phyloP scores from a whole-genome alignment of 1,139 yeast genomes.

The Eremothecium gossypii region DNA sequence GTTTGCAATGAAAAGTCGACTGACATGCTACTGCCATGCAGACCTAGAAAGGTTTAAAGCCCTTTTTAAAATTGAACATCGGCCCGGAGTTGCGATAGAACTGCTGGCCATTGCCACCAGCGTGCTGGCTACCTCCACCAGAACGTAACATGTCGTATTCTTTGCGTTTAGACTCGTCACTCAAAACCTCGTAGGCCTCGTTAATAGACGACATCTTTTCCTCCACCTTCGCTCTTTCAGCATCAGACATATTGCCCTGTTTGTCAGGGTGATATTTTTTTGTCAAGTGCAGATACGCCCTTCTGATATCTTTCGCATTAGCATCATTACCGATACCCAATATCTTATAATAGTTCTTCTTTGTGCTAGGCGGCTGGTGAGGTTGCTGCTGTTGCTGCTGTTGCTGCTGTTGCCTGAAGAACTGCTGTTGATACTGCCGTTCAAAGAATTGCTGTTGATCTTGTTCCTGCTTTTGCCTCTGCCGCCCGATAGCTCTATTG shows the following conservation, averaged over 20 bases:
- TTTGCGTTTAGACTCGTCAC: slow-evolving; percentile 53
- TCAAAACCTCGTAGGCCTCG: slow-evolving; percentile 81
- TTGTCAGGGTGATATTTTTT: slow-evolving; percentile 90
- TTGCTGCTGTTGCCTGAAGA: slow-evolving; percentile 42
- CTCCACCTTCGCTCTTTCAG: slow-evolving; percentile 69
- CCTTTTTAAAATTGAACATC: too few species aligned
- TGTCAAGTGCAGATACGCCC: slow-evolving; percentile 71
- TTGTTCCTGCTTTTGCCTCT: slow-evolving; percentile 31
- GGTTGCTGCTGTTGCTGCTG: slow-evolving; percentile 39
- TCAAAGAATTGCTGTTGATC: slow-evolving; percentile 38
- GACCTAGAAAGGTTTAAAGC: too few species aligned
- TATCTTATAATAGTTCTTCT: slow-evolving; percentile 73
- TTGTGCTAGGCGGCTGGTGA: slow-evolving; percentile 16
- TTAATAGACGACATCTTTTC: slow-evolving; percentile 85
- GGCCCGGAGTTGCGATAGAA: too few species aligned
- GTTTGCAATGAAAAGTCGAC: too few species aligned
- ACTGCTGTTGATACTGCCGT: slow-evolving; percentile 42
- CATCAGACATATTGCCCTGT: slow-evolving; percentile 56
- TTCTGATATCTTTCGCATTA: slow-evolving; percentile 62
- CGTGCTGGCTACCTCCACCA: neutral
- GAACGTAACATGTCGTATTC: slow-evolving; percentile 47
- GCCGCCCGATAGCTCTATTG: slow-evolving; percentile 10
- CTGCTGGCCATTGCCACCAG: too few species aligned
- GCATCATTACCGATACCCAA: slow-evolving; percentile 64
- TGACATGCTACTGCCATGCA: too few species aligned